Base-by-base conservation (phyloP, 2,329 filamentous ascomycete genomes). In the Colletotrichum tofieldiae region DNA sequence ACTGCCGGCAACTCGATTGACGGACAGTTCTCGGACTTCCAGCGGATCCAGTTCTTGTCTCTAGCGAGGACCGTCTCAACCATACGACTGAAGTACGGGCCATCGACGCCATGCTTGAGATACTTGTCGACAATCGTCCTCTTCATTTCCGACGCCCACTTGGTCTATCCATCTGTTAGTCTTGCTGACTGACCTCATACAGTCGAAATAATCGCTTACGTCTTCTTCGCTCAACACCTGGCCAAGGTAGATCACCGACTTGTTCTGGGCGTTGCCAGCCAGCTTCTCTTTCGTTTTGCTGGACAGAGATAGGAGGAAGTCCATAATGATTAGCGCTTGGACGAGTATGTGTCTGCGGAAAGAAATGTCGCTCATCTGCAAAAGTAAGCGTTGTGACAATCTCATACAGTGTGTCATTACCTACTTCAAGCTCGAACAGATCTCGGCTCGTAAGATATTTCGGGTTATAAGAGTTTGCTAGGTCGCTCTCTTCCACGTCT, bases 361-460 rank as follows among this genome's bases (percentile, higher is more conserved):
- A 8, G 96, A 96, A 51, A 98, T 88, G 82, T 99, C 96, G 81
- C 94, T 95, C 74, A 98, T 92, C 93, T 95, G 75, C 49, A 49
- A 52, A 56, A 59, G 43, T 78, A 71, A 82, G 79, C 37, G 16
- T 8, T 14, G 37, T 26, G 14, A n/a, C n/a, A 5, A 41, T 37
- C 18, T 16, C 5, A 12, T 26, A 39, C 18, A 37, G 37, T 39
- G n/a, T 41, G 23, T 29, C 84, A 72, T 86, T 94, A 14, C 61
- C 20, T 55, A 64, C 93, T 88, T 99, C 96, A 56, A 99, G 89
- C 77, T 97, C 94, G 81, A 99, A 99, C 1, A 99, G 86, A 80
- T 99, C 97, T 75, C 93, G 90, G 81, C 95, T 98, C n/a, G 96
- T 99, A 23, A 99, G 88, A 80, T 99, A 99, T 80, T 98, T 99